Evolutionary conservation across 2,329 filamentous ascomycete genomes (phyloP).

Genomic region (Penicillium occitanis): DNA sequence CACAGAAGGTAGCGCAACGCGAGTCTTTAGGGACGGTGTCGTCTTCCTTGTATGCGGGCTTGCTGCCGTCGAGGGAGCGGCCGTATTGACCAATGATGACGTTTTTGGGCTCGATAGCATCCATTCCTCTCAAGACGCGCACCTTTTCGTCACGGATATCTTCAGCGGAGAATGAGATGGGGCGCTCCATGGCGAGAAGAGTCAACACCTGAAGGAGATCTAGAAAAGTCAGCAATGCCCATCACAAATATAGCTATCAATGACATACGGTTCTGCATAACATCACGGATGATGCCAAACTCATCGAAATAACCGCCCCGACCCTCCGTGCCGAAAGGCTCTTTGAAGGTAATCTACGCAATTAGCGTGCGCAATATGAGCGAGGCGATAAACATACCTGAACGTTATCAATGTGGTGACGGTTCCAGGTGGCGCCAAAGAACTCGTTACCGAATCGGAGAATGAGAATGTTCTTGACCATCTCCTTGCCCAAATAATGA

Average conservation of each 20-base stretch:
- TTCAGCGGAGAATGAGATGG: slow-evolving; percentile 96
- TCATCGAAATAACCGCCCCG: slow-evolving; percentile 99
- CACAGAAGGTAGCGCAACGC: slow-evolving; percentile 96
- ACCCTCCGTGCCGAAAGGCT: slow-evolving; percentile 97
- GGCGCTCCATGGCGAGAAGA: slow-evolving; percentile 94
- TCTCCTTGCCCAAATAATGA: slow-evolving; percentile 99
- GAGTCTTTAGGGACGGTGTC: slow-evolving; percentile 97
- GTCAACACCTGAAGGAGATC: slow-evolving; percentile 94
- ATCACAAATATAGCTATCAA: slow-evolving; percentile 20
- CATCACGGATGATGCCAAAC: slow-evolving; percentile 98
- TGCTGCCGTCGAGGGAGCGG: slow-evolving; percentile 90
- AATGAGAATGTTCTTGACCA: slow-evolving; percentile 99
- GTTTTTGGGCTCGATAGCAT: slow-evolving; percentile 96
- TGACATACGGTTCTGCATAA: slow-evolving; percentile 89
- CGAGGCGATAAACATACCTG: slow-evolving; percentile 54
- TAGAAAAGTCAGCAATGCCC: slow-evolving; percentile 28
- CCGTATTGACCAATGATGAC: slow-evolving; percentile 99
- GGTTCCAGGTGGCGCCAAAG: slow-evolving; percentile 97
- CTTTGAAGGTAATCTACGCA: slow-evolving; percentile 87
- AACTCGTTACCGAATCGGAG: slow-evolving; percentile 98
- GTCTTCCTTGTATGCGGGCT: slow-evolving; percentile 97
- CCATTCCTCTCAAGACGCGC: slow-evolving; percentile 88
- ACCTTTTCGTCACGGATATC: slow-evolving; percentile 98
- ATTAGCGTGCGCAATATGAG: not conserved
- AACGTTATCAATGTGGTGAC: slow-evolving; percentile 98